Percentiles rank a stretch among this genome's conserved stretches.
phyloP scores from a whole-genome alignment of 2,329 filamentous ascomycete genomes.

The Botrytis galanthina region DNA sequence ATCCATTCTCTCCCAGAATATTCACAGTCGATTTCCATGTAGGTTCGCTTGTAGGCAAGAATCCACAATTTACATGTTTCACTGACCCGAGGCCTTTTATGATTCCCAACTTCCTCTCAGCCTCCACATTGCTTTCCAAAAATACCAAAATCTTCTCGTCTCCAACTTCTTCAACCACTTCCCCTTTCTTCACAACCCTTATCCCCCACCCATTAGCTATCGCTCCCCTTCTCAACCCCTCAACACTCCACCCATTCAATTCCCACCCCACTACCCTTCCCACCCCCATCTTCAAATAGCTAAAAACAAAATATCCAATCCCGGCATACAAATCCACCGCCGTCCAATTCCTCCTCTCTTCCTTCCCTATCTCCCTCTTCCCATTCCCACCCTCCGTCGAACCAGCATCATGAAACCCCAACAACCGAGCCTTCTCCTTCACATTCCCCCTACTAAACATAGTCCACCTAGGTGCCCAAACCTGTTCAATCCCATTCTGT shows the following conservation, averaged over 20 bases:
- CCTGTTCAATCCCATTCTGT: conserved; percentile 79
- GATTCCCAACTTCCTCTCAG: conserved; percentile 34
- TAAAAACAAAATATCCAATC: conserved; percentile 92
- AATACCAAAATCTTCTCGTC: conserved; percentile 63
- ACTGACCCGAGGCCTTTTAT: conserved; percentile 38
- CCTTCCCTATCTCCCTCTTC: conserved; percentile 15
- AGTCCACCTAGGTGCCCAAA: conserved; percentile 84
- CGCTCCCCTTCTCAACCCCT: conserved; percentile 77
- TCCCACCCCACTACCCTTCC: conserved; percentile 79
- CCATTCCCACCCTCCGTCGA: background rate
- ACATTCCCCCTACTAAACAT: conserved; percentile 95
- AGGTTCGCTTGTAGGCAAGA: conserved; percentile 56
- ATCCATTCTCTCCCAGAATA: conserved; percentile 46
- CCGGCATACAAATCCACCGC: conserved; percentile 86
- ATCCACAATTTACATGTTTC: conserved; percentile 62
- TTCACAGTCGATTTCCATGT: conserved; percentile 54
- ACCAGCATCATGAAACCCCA: conserved; percentile 48
- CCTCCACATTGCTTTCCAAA: conserved; percentile 62
- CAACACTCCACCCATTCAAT: conserved; percentile 82
- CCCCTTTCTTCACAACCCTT: conserved; percentile 47
- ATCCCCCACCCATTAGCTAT: conserved; percentile 64
- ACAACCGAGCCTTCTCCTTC: conserved; percentile 77
- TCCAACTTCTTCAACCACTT: conserved; percentile 41
- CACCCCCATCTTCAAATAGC: conserved; percentile 70
- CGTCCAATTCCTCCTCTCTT: conserved; percentile 14